A percentile compares a stretch with the other conserved stretches of the same genome.
These are phyloP conservation scores for Penicillium verhagenii DNA, from an alignment of 495 filamentous ascomycete species.

Conservation along the genomic window DNA sequence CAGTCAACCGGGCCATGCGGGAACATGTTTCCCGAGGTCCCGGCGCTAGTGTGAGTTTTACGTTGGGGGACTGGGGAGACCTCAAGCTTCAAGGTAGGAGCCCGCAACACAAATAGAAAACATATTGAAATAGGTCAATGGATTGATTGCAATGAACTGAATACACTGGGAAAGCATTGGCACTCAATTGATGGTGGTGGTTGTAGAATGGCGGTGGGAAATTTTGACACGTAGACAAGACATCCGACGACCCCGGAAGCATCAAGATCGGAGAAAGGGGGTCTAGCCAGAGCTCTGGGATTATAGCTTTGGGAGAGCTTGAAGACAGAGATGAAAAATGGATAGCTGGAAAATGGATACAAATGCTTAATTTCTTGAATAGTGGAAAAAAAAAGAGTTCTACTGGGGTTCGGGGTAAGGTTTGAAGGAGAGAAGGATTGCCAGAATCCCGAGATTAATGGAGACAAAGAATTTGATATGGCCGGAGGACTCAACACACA, in stretches of 20 bases:
- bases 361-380: not conserved
- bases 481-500: slow-evolving; percentile 33
- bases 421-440: slow-evolving; percentile 2
- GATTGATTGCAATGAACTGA: not conserved
- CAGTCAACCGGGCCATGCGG: slow-evolving; percentile 28
- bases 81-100: slow-evolving; percentile 10
- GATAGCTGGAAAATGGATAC: not conserved
- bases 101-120: not conserved
- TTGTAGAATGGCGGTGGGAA: slow-evolving; percentile 9
- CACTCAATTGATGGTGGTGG: slow-evolving; percentile 11
- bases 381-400: not conserved
- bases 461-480: slow-evolving; percentile 17
- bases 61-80: slow-evolving; percentile 15
- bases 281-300: slow-evolving; percentile 2
- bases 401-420: not conserved
- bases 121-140: slow-evolving; percentile 5
- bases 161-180: slow-evolving; percentile 7
- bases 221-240: slow-evolving; percentile 16
- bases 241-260: slow-evolving; percentile 4
- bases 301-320: slow-evolving; percentile 1
- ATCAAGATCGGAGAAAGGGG: slow-evolving; percentile 9
- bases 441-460: slow-evolving; percentile 6
- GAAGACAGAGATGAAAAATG: not conserved
- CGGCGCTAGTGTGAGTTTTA: slow-evolving; percentile 28
- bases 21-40: slow-evolving; percentile 25